A percentile compares a stretch with the other conserved stretches of the same genome.
phyloP scores from a whole-genome alignment of 179 eudicot genomes.

The Beta macrorhiza region DNA sequence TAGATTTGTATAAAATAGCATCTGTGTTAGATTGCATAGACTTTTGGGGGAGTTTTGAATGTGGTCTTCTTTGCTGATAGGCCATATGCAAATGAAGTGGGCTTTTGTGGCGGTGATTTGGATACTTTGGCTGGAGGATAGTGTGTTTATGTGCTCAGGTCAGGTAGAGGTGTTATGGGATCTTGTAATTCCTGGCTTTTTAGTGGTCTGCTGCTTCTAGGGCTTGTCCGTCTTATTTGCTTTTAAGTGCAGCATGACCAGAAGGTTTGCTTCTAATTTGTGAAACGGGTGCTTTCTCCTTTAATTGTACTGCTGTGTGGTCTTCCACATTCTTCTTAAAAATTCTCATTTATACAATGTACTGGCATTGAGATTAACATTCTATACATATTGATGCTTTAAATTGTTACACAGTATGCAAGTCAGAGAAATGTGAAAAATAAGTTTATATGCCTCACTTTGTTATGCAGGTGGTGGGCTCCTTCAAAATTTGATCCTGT shows the following conservation, averaged over 20 bases:
- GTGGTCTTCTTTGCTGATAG: background rate
- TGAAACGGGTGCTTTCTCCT: background rate
- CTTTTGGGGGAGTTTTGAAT: background rate
- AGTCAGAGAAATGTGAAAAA: background rate
- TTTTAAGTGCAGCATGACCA: background rate
- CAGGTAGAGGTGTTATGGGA: background rate
- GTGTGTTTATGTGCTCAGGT: background rate
- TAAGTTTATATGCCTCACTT: constrained; percentile 12
- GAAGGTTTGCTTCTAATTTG: background rate
- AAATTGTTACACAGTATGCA: too few species aligned
- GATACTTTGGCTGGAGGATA: background rate
- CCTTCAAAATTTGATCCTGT: constrained; percentile 94
- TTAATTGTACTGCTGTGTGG: background rate
- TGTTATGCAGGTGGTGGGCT: constrained; percentile 89
- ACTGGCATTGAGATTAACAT: background rate
- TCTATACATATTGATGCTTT: background rate
- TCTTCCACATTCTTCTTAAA: background rate
- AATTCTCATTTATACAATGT: background rate
- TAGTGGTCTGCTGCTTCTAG: background rate
- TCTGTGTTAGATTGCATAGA: background rate
- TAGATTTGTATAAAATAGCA: background rate
- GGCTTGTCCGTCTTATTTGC: background rate
- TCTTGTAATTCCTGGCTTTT: background rate
- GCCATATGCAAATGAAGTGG: background rate
- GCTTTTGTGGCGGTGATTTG: background rate